A percentile compares a stretch with the other conserved stretches of the same genome.
These are phyloP conservation scores for Didymella lethalis DNA, from an alignment of 2,329 filamentous ascomycete genomes.

Conservation along the genomic window DNA sequence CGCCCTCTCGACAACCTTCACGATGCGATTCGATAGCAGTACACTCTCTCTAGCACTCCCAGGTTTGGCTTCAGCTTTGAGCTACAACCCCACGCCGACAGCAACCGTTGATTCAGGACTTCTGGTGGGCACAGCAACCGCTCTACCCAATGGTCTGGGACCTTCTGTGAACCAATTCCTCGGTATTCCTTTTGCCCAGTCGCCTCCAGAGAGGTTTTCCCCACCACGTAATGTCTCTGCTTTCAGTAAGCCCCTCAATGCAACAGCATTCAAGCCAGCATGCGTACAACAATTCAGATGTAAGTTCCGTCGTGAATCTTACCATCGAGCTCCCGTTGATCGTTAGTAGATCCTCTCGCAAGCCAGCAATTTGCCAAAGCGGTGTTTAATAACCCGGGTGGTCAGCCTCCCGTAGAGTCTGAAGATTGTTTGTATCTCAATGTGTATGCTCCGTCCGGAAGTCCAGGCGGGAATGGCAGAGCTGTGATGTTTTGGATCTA, in stretches of 20 bases:
- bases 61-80: constrained; percentile 1
- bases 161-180: constrained; percentile 41
- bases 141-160: constrained; percentile 28
- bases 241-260: constrained; percentile 29
- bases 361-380: constrained; percentile 23
- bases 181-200: constrained; percentile 41
- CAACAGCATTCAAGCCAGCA: constrained; percentile 29
- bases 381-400: constrained; percentile 34
- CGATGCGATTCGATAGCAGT: constrained; percentile 5
- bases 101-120: constrained; percentile 36
- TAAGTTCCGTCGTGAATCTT: constrained; percentile 5
- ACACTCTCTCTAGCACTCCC: constrained; percentile 4
- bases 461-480: constrained; percentile 25
- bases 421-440: constrained; percentile 55
- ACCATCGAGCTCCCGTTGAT: not conserved
- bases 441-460: constrained; percentile 44
- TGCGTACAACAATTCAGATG: constrained; percentile 41
- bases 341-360: constrained; percentile 26
- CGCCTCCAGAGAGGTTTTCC: constrained; percentile 39
- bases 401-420: constrained; percentile 33
- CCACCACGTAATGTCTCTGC: constrained; percentile 25
- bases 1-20: not conserved
- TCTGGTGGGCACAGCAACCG: constrained; percentile 38
- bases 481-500: constrained; percentile 46
- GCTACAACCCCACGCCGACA: constrained; percentile 27